Evolutionary conservation across 495 filamentous ascomycete species (phyloP).

Genomic region (Niebla homalea): DNA sequence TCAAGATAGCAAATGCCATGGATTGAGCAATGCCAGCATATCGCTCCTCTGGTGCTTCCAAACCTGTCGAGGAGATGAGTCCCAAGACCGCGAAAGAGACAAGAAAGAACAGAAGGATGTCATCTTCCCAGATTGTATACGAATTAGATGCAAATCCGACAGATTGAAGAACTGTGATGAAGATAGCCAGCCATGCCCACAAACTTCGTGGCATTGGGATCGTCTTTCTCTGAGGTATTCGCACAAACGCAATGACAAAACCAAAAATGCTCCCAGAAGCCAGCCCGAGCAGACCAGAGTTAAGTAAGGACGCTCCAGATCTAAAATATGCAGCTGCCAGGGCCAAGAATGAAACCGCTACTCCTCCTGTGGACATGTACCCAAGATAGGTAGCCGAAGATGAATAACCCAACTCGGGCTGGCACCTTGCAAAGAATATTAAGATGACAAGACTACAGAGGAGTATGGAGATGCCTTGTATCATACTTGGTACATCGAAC

Average conservation of each 20-base stretch:
- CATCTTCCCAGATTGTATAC: conserved; percentile 98
- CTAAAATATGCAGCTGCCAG: conserved; percentile 21
- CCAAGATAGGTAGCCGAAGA: conserved; percentile 37
- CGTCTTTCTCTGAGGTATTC: conserved; percentile 31
- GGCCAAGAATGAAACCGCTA: conserved; percentile 30
- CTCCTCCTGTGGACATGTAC: conserved; percentile 24
- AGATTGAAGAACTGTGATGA: conserved; percentile 72
- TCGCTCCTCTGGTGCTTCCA: conserved; percentile 46
- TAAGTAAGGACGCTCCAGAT: conserved; percentile 18
- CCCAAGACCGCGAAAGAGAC: conserved; percentile 68
- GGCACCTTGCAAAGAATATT: conserved; percentile 54
- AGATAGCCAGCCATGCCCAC: conserved; percentile 75
- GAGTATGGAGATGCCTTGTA: conserved; percentile 60
- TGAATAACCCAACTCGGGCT: conserved; percentile 37
- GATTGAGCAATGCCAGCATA: conserved; percentile 72
- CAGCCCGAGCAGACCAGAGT: conserved; percentile 30
- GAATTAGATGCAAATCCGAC: conserved; percentile 93
- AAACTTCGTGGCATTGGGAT: conserved; percentile 56
- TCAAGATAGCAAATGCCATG: conserved; percentile 66
- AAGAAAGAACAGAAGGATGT: conserved; percentile 84
- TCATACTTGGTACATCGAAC: conserved; percentile 79
- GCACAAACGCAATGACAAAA: conserved; percentile 43
- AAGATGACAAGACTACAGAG: conserved; percentile 51
- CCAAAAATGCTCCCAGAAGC: conserved; percentile 51
- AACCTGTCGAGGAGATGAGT: conserved; percentile 60